Conservation (phyloP, 2,329 filamentous ascomycete species). For the Alternaria postmessia region DNA sequence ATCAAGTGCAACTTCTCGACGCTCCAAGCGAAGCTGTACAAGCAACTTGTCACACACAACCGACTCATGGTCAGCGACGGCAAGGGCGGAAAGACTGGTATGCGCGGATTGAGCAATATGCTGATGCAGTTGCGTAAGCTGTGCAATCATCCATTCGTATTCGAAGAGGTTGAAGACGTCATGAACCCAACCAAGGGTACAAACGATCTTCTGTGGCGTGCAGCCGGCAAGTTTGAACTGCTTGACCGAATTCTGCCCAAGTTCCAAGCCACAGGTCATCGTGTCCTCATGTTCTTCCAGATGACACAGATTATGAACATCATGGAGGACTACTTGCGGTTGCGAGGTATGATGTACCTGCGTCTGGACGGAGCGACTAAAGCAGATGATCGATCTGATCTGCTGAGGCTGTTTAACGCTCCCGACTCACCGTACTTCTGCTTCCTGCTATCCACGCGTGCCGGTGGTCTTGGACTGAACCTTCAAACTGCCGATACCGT, state of each 20-base stretch:
- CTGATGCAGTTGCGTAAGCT: conserved; percentile 99
- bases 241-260: conserved; percentile 92
- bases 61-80: conserved; percentile 93
- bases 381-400: conserved; percentile 92
- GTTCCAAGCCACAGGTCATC: conserved; percentile 88
- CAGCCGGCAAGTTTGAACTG: conserved; percentile 95
- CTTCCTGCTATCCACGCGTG: conserved; percentile 97
- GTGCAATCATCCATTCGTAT: conserved; percentile 99
- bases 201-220: conserved; percentile 95
- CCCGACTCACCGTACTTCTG: conserved; percentile 94
- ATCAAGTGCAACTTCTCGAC: conserved; percentile 99
- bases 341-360: conserved; percentile 83
- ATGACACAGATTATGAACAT: conserved; percentile 99
- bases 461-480: conserved; percentile 96
- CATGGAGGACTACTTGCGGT: conserved; percentile 96
- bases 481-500: conserved; percentile 97
- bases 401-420: conserved; percentile 88
- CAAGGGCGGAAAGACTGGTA: conserved; percentile 92
- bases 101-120: conserved; percentile 98
- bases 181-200: conserved; percentile 91
- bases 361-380: conserved; percentile 97
- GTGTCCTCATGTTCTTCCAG: conserved; percentile 99
- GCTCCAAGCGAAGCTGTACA: conserved; percentile 91
- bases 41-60: conserved; percentile 96
- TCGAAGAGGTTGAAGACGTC: conserved; percentile 96